Conservation (phyloP, 1,284 basidiomycete species). For the Trichosporon ovoides region DNA sequence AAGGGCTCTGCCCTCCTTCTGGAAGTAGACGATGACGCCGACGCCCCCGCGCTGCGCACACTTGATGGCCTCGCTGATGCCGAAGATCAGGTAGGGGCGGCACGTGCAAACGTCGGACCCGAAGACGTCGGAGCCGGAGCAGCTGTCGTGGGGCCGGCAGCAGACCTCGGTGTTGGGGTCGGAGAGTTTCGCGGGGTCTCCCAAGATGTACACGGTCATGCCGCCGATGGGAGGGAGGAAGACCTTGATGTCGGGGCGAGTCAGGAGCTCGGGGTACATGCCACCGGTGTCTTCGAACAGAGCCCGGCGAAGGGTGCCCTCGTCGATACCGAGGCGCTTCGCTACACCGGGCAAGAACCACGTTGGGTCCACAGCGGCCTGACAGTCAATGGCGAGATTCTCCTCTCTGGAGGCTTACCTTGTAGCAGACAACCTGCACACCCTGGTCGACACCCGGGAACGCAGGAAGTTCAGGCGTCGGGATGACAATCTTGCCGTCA, state of each 20-base stretch:
- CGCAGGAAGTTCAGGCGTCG: constrained; percentile 46
- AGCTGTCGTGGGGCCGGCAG: constrained; percentile 89
- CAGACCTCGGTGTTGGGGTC: constrained; percentile 82
- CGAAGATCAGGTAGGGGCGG: constrained; percentile 82
- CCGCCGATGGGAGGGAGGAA: constrained; percentile 93
- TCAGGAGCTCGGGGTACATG: constrained; percentile 94
- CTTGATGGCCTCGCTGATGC: constrained; percentile 88
- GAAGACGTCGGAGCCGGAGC: constrained; percentile 54
- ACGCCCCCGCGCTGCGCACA: constrained; percentile 82
- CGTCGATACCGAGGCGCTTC: constrained; percentile 79
- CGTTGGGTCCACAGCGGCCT: constrained; percentile 79
- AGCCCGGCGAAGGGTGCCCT: constrained; percentile 74
- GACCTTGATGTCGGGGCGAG: constrained; percentile 87
- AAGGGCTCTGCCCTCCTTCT: constrained; percentile 77
- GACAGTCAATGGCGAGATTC: no score
- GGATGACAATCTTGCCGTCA: constrained; percentile 77
- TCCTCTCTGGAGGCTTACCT: constrained; percentile 4
- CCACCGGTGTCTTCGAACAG: constrained; percentile 80
- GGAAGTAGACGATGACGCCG: constrained; percentile 88
- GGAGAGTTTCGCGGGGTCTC: constrained; percentile 68
- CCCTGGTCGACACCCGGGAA: constrained; percentile 62
- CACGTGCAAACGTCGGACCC: constrained; percentile 87
- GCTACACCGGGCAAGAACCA: constrained; percentile 96
- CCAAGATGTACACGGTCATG: constrained; percentile 90
- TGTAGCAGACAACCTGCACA: constrained; percentile 65